Evolutionary conservation across 208 protist species (phyloP), one percentile per base, ranked within the genome.

Genomic region (Acanthamoeba royreba): DNA sequence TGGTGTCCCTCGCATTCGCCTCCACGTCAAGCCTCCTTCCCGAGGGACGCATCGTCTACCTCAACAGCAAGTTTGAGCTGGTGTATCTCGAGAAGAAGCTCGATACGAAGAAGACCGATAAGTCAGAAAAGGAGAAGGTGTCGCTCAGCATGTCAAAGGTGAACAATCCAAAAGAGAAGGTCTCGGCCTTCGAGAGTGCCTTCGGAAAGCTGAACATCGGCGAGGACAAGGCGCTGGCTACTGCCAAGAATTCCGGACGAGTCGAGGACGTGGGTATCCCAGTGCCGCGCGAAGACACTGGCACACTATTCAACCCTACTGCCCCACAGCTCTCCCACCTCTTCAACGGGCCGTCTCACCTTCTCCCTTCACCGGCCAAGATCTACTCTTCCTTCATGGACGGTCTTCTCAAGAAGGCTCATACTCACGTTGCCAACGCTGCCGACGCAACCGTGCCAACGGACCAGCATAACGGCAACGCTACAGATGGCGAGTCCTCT

Each of bases 321-420:
- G 17, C 79, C 0, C 79, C 79, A 31, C 85, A 49, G 53, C 40
- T 91, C 33, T 63, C 52, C 25, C 40, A 91, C 11, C 85, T 91
- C 35, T 91, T 91, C 43, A 49, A 91, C 53, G 46, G 40, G 22
- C 85, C 85, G 15, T 63, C 85, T 15, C 85, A 91, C 25, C 40
- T 91, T 13, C 25, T 91, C 25, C 85, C 85, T 22, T 72, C 85
- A 22, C 52, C 53, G 8, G 35, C 52, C 53, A 91, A 91, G 85
- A 63, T 91, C 25, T 63, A 63, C 46, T 31, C 35, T 1, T 63
- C 85, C n/a, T 91, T 91, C 53, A 91, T 91, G 85, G 85, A 91
- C 28, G 35, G 40, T 17, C 85, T 91, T 8, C 55, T 91, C 22
- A 63, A 72, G 52, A 91, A 91, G 55, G 53, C 85, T 1, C 33